Conservation (phyloP, 768 basidiomycete genomes). For the Suillus spraguei region DNA sequence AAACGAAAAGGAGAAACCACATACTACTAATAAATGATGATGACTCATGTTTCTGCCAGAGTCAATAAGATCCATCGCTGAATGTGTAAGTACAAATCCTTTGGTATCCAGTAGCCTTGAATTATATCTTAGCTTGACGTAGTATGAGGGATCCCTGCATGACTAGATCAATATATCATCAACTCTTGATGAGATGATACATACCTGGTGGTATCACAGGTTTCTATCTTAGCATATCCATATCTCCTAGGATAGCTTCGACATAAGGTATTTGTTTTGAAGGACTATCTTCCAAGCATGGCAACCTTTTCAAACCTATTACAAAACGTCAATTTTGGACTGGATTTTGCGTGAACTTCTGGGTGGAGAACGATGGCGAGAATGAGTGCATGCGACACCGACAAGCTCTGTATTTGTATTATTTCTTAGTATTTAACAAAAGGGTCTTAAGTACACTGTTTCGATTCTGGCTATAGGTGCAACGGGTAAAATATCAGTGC, state of each 20-base stretch:
- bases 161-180: no score
- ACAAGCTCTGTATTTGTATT: conserved; percentile 18
- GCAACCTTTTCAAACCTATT: conserved; percentile 25
- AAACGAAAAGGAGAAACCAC: background rate
- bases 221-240: conserved; percentile 27
- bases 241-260: no score
- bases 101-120: conserved; percentile 51
- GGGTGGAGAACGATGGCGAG: conserved; percentile 26
- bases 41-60: conserved; percentile 22
- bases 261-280: no score
- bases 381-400: conserved; percentile 18
- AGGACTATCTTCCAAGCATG: no score
- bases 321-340: conserved; percentile 17
- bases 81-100: conserved; percentile 34
- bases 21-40: conserved; percentile 25
- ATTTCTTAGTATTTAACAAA: background rate
- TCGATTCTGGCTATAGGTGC: background rate
- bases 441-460: background rate
- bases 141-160: conserved; percentile 30
- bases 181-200: conserved; percentile 3
- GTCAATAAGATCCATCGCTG: background rate
- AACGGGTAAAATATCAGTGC: background rate
- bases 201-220: conserved; percentile 24
- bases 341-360: conserved; percentile 26
- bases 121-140: conserved; percentile 42